phyloP scores from a whole-genome alignment of 495 filamentous ascomycete genomes.

The Penicillium argentinense region DNA sequence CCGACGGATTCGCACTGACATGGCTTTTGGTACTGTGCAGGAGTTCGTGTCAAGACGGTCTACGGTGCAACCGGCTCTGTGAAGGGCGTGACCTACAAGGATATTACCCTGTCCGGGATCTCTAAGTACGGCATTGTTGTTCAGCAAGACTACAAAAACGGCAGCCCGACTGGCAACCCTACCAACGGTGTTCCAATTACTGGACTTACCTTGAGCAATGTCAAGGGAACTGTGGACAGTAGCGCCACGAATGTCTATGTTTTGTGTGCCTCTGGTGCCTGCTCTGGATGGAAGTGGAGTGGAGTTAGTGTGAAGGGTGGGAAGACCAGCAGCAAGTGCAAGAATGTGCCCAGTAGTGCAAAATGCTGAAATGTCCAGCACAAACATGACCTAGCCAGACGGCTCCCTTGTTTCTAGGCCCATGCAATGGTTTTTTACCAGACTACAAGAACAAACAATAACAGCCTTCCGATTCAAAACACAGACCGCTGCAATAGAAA shows the following conservation, averaged over 20 bases:
- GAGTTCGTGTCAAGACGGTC: constrained; percentile 30
- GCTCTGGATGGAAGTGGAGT: constrained; percentile 16
- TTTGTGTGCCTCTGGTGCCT: constrained; percentile 8
- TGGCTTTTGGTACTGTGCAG: too few species aligned
- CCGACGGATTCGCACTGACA: too few species aligned
- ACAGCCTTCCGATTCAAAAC: too few species aligned
- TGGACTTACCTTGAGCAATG: constrained; percentile 4
- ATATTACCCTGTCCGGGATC: constrained; percentile 26
- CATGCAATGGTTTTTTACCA: too few species aligned
- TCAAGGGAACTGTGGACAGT: constrained; percentile 1
- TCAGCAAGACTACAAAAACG: constrained; percentile 63
- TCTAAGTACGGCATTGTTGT: constrained; percentile 58
- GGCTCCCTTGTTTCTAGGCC: too few species aligned
- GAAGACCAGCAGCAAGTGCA: constrained; percentile 9
- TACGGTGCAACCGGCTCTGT: constrained; percentile 25
- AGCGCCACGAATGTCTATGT: constrained; percentile 9
- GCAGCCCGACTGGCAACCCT: constrained; percentile 50
- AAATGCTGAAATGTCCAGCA: constrained; percentile 2
- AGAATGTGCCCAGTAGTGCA: constrained; percentile 11
- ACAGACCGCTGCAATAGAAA: too few species aligned
- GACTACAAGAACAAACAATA: too few species aligned
- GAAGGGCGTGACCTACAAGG: constrained; percentile 22
- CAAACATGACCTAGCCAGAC: too few species aligned
- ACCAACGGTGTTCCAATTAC: constrained; percentile 52
- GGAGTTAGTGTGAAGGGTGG: constrained; percentile 11